phyloP scores from a whole-genome alignment of 1,284 basidiomycete genomes.

The Rhodotorula sp. region DNA sequence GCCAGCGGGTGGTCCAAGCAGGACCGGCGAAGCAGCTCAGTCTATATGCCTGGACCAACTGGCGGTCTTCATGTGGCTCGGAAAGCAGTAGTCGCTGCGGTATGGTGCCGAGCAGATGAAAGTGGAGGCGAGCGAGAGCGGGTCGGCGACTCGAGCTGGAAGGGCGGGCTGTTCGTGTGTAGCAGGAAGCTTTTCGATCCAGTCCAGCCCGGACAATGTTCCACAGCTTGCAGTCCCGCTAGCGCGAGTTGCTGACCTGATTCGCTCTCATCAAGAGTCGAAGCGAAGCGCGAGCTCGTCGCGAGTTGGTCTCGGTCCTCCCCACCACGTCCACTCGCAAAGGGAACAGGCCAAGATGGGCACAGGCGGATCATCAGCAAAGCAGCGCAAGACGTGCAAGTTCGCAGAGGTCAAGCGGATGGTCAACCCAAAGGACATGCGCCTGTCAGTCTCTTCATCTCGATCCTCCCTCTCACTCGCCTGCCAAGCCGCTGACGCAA shows the following conservation, averaged over 20 bases:
- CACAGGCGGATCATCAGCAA: constrained; percentile 15
- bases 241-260: too few species aligned
- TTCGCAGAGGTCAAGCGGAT: constrained; percentile 73
- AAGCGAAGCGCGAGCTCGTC: constrained; percentile 18
- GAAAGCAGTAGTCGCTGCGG: too few species aligned
- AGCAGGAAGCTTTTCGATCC: too few species aligned
- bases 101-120: too few species aligned
- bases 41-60: too few species aligned
- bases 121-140: too few species aligned
- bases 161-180: too few species aligned
- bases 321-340: not conserved
- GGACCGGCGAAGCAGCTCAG: not conserved
- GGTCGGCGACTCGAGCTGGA: too few species aligned
- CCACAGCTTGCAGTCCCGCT: too few species aligned
- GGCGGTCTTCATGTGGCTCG: too few species aligned
- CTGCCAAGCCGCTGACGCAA: constrained; percentile 5
- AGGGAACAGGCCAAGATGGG: constrained; percentile 14
- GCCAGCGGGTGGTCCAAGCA: too few species aligned
- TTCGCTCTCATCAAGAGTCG: not conserved
- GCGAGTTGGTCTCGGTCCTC: not conserved
- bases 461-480: not conserved
- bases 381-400: constrained; percentile 37
- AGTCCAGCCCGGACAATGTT: too few species aligned
- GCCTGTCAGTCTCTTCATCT: constrained; percentile 60
- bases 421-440: constrained; percentile 89